These are phyloP conservation scores for apple (Malus domestica) DNA, from an alignment of 306 rosid species.

Conservation along the genomic window DNA sequence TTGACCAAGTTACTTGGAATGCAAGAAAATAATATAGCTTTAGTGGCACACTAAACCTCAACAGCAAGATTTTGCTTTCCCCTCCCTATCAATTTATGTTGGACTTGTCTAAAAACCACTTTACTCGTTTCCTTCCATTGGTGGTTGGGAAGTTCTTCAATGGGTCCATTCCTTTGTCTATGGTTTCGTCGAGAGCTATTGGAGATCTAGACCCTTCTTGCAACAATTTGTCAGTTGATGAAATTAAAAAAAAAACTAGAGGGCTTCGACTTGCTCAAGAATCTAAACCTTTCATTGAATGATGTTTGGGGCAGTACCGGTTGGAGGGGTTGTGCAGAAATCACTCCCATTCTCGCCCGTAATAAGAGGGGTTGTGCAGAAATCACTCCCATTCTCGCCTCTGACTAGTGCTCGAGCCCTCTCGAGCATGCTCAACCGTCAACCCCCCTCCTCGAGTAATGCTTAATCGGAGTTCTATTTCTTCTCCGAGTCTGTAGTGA, in stretches of 20 bases:
- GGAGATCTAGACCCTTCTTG: neutral
- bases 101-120: neutral
- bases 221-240: neutral
- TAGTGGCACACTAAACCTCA: neutral
- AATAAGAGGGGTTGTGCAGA: neutral
- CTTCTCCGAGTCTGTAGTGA: too few relatives aligned
- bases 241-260: neutral
- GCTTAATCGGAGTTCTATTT: too few relatives aligned
- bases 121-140: neutral
- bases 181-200: neutral
- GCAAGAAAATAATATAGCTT: neutral
- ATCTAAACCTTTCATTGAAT: neutral
- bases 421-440: too few relatives aligned
- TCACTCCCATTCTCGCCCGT: too few relatives aligned
- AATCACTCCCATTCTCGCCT: too few relatives aligned
- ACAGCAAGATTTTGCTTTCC: neutral
- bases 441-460: too few relatives aligned
- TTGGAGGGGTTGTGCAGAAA: neutral
- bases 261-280: too few relatives aligned
- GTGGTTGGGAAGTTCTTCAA: neutral
- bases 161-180: neutral
- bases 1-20: too few relatives aligned
- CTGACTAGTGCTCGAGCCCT: too few relatives aligned
- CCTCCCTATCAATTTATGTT: neutral
- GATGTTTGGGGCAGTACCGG: neutral